phyloP scores from a whole-genome alignment of 2,329 filamentous ascomycete species.

The Fusarium sp. region DNA sequence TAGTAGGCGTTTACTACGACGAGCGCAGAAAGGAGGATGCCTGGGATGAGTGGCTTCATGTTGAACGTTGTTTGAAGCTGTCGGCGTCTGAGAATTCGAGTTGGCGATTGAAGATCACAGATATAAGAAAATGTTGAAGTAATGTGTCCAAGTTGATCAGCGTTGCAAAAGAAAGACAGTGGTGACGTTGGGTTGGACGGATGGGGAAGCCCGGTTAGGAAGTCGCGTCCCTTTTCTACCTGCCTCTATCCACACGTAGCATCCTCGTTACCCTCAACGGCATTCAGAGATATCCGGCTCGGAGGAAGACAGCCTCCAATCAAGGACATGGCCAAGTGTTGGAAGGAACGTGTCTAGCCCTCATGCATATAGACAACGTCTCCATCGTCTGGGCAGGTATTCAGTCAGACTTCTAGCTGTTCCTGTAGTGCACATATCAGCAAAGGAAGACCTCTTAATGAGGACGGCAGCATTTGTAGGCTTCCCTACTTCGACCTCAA shows the following conservation, averaged over 20 bases:
- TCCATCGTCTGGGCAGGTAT: neutral
- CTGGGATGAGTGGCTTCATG: conserved; percentile 24
- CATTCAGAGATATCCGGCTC: neutral
- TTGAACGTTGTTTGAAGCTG: neutral
- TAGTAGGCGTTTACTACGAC: conserved; percentile 34
- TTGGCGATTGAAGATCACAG: neutral
- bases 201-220: neutral
- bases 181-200: neutral
- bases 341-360: too few relatives aligned
- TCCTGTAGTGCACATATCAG: neutral
- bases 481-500: too few relatives aligned
- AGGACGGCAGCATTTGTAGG: too few relatives aligned
- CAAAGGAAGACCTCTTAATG: neutral
- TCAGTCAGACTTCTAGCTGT: neutral
- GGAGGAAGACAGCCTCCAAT: neutral
- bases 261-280: neutral
- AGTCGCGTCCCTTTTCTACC: conserved; percentile 23
- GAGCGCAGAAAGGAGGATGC: conserved; percentile 1
- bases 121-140: neutral
- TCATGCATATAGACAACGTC: too few relatives aligned
- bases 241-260: neutral
- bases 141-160: too few relatives aligned
- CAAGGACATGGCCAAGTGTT: neutral
- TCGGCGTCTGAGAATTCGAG: neutral
- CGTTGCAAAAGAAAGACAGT: neutral